Evolutionary conservation across 2,329 filamentous ascomycete species (phyloP), one percentile per base, ranked within the genome.

Genomic region (Fusarium avenaceum): DNA sequence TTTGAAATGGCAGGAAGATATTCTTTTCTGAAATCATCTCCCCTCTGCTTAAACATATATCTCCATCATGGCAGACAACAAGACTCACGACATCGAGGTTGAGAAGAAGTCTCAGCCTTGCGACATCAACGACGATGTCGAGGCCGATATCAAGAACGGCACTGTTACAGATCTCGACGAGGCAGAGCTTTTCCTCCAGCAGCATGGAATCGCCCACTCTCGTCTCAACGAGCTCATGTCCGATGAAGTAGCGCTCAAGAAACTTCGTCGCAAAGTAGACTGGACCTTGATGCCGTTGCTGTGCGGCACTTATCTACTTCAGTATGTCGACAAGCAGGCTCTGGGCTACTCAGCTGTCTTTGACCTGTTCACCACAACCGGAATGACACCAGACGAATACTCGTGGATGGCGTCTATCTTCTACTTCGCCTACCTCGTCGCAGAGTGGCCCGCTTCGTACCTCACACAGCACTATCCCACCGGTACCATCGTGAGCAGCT

Each of bases 241-340:
- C 1, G 72, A 74, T 52, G 72, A 74, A 13, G 26, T 17, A 0
- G 70, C 70, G 10, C 70, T 73, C 24, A 74, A 74, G 56, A 74
- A 72, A 59, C 71, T 73, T 7, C 70, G 71, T 3, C 77, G 80
- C 17, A 84, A 82, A 55, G 82, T 88, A 44, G 86, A 87, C 59
- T 76, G 81, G 58, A 72, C 81, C 0, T 68, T 88, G 10, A 78
- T 87, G 63, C 86, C 86, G 1, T 76, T 87, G 7, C 80, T 88
- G 4, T 80, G 80, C 38, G 80, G 81, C 1, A 85, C 83, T 0
- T 86, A 82, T 47, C 74, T 83, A 4, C 76, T 87, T 7, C 85
- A 87, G 65, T 87, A 85, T 62, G 84, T 87, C 69, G 85, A 87
- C 74, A 88, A 88, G 75, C 81, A 84, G 63, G 83, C 85, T 1